Evolutionary conservation across 352 stramenopile genomes (phyloP).

Genomic region (Thalassiosira pacifica): DNA sequence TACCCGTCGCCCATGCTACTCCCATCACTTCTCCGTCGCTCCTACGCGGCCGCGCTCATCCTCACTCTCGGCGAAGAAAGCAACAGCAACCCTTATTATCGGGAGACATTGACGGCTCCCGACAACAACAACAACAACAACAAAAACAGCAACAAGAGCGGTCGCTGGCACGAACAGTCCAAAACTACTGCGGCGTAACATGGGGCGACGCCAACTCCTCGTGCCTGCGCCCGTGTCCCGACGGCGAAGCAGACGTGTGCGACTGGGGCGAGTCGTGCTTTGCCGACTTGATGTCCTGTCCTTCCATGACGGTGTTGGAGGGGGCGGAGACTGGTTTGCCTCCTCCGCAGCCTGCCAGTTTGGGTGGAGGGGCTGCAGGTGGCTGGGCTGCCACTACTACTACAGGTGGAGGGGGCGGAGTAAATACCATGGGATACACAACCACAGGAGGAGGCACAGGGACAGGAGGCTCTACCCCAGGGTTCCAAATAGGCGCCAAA

Average conservation of each 20-base stretch:
- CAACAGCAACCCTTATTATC: too few relatives aligned
- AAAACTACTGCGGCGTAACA: slow-evolving; percentile 62
- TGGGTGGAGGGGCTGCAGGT: slow-evolving; percentile 4
- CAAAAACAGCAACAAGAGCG: background rate
- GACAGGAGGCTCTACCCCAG: background rate
- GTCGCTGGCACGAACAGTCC: background rate
- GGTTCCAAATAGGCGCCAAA: slow-evolving; percentile 22
- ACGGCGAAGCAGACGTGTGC: slow-evolving; percentile 31
- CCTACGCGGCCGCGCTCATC: slow-evolving; percentile 7
- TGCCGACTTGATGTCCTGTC: slow-evolving; percentile 52
- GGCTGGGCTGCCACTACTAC: background rate
- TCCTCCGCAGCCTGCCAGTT: slow-evolving; percentile 22
- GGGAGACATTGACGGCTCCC: too few relatives aligned
- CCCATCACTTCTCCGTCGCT: background rate
- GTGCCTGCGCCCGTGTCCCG: slow-evolving; percentile 42
- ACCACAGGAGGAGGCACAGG: too few relatives aligned
- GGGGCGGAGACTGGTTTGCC: background rate
- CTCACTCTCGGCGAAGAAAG: too few relatives aligned
- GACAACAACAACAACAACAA: background rate
- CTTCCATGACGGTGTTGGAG: slow-evolving; percentile 32
- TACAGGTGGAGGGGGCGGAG: slow-evolving; percentile 2
- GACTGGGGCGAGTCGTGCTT: slow-evolving; percentile 49
- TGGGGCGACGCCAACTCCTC: slow-evolving; percentile 48
- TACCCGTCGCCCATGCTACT: background rate
- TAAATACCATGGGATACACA: background rate